Conservation (phyloP, 306 rosid genomes). For the Ziziphus jujuba region DNA sequence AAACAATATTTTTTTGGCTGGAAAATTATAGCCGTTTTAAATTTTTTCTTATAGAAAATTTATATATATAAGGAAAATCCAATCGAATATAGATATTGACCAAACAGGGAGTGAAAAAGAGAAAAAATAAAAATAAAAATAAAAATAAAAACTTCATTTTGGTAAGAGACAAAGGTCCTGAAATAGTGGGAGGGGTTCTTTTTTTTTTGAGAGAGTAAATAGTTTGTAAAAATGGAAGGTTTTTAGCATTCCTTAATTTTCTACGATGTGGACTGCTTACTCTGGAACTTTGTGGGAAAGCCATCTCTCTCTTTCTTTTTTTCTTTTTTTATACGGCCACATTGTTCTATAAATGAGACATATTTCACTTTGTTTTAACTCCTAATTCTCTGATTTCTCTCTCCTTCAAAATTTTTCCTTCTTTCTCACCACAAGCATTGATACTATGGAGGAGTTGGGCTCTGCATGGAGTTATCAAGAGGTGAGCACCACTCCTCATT, state of each 20-base stretch:
- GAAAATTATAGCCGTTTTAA: not conserved
- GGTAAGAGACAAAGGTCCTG: slow-evolving; percentile 31
- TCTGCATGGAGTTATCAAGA: slow-evolving; percentile 47
- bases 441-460: slow-evolving; percentile 58
- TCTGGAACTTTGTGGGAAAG: slow-evolving; percentile 31
- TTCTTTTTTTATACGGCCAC: slow-evolving; percentile 30
- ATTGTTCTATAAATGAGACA: slow-evolving; percentile 44
- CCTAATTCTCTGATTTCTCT: slow-evolving; percentile 19
- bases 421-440: slow-evolving; percentile 2
- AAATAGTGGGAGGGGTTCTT: slow-evolving; percentile 39
- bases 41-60: not conserved
- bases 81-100: slow-evolving; percentile 29
- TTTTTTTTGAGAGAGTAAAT: not conserved
- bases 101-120: slow-evolving; percentile 10
- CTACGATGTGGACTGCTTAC: slow-evolving; percentile 29
- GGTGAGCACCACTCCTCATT: slow-evolving; percentile 50
- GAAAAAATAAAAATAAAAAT: too few relatives aligned
- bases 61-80: slow-evolving; percentile 19
- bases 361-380: slow-evolving; percentile 16
- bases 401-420: not conserved
- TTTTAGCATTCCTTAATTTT: slow-evolving; percentile 35
- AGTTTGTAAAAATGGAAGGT: slow-evolving; percentile 28
- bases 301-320: slow-evolving; percentile 21
- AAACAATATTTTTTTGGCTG: not conserved
- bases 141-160: too few relatives aligned